Base-by-base conservation (phyloP, 2,329 filamentous ascomycete genomes). In the Furcasterigmium furcatum region DNA sequence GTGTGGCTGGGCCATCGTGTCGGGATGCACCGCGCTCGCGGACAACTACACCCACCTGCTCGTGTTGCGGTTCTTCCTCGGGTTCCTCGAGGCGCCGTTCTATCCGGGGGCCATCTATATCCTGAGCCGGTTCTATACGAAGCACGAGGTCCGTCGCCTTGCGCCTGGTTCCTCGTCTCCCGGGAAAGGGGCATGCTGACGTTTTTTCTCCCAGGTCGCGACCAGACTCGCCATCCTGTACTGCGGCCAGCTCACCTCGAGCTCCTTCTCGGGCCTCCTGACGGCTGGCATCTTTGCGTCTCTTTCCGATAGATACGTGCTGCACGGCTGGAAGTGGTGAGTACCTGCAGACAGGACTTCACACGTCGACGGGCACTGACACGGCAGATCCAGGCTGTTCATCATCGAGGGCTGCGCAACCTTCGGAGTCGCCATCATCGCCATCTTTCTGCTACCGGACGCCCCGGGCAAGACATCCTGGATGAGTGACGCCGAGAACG, bases 381-480 rank as follows among this genome's bases (percentile, higher is more conserved):
- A 73, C 0, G 58, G 78, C 2, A 60, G 62, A 2, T 73, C 74
- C 40, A 78, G 74, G 74, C 58, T 76, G 0, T 78, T 77, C 46
- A 71, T 74, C 25, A 60, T 70, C 0, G 71, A 76, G 46, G 70
- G 72, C 2, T 58, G 69, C 13, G 66, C 74, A 39, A 52, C 53
- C 4, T 42, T 55, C 2, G 39, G 48, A 3, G 46, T 55, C 13
- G 50, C 52, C 2, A 27, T 39, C 3, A 9, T 48, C 20, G 46
- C 50, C 1, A 43, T 32, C 0, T 41, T 53, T 27, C 22, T 50
- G 2, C 47, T 55, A 1, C 51, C 51, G 1, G 51, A 55, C 20
- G 53, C 47, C 44, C 51, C 52, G 1, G 43, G 48, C 4, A 49
- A 46, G 5, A 53, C 51, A 2, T 51, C 46, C 20, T 53, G 51